These are phyloP conservation scores for Botrytis hyacinthi DNA, from an alignment of 2,329 filamentous ascomycete genomes.

Conservation along the genomic window DNA sequence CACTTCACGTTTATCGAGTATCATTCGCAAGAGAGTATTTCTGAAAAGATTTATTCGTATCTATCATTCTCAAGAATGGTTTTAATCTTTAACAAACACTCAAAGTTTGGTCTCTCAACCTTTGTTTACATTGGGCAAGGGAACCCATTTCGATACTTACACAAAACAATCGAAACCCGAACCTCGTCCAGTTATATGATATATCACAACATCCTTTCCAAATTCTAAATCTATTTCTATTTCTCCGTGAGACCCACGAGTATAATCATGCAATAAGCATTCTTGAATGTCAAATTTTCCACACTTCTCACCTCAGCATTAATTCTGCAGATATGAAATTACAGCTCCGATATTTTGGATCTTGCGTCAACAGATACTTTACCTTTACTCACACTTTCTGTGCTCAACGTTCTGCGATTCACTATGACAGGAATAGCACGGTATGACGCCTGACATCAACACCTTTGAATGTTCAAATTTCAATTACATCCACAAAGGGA, in stretches of 20 bases:
- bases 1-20: background rate
- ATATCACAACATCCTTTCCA: too few relatives aligned
- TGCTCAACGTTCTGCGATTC: too few relatives aligned
- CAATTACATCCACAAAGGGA: too few relatives aligned
- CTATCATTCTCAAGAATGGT: background rate
- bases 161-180: background rate
- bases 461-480: too few relatives aligned
- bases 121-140: too few relatives aligned
- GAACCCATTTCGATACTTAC: background rate
- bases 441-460: background rate
- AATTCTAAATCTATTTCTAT: background rate
- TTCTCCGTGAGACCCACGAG: background rate
- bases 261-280: background rate
- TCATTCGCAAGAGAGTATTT: background rate
- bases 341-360: background rate
- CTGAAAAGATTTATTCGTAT: background rate
- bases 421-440: background rate
- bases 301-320: background rate
- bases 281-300: background rate
- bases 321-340: rapidly evolving
- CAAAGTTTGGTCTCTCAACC: background rate
- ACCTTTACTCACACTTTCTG: too few relatives aligned
- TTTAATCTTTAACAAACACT: background rate
- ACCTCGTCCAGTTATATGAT: too few relatives aligned
- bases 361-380: background rate